A percentile compares a stretch with the other conserved stretches of the same genome.
These are phyloP conservation scores for Neonectria hederae DNA, from an alignment of 2,329 filamentous ascomycete species.

Conservation along the genomic window DNA sequence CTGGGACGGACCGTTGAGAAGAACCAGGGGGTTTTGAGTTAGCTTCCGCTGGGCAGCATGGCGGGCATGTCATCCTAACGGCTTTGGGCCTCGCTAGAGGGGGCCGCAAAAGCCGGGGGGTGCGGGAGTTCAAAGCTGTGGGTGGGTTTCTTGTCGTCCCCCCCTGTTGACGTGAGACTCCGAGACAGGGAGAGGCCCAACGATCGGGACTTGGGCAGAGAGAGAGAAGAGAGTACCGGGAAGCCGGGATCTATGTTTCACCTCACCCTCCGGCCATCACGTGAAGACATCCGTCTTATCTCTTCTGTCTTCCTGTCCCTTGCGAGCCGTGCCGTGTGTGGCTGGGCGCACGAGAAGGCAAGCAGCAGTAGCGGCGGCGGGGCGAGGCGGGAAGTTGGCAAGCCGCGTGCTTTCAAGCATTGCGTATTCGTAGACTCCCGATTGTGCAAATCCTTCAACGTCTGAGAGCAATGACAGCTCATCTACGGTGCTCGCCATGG, in stretches of 20 bases:
- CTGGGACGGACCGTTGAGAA: constrained; percentile 2
- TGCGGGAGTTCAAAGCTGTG: background rate
- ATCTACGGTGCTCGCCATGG: background rate
- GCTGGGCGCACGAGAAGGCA: background rate
- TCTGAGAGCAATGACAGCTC: background rate
- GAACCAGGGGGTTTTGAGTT: constrained; percentile 13
- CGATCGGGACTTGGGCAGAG: background rate
- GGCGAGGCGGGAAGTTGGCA: background rate
- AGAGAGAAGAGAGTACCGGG: background rate
- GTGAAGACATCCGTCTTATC: background rate
- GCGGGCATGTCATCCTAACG: constrained; percentile 2
- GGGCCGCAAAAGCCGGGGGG: background rate
- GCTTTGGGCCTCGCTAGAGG: background rate
- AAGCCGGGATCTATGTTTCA: background rate
- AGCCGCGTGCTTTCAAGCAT: background rate
- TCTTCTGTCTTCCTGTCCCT: background rate
- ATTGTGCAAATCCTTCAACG: too few species aligned
- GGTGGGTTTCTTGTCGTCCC: background rate
- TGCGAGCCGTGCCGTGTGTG: background rate
- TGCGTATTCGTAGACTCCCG: background rate
- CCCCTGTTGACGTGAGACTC: background rate
- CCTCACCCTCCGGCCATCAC: background rate
- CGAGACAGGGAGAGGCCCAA: background rate
- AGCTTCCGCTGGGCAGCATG: constrained; percentile 7
- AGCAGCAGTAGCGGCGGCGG: background rate